Base-by-base conservation (phyloP, 169 alveolate genomes). In the Babesia divergens region DNA sequence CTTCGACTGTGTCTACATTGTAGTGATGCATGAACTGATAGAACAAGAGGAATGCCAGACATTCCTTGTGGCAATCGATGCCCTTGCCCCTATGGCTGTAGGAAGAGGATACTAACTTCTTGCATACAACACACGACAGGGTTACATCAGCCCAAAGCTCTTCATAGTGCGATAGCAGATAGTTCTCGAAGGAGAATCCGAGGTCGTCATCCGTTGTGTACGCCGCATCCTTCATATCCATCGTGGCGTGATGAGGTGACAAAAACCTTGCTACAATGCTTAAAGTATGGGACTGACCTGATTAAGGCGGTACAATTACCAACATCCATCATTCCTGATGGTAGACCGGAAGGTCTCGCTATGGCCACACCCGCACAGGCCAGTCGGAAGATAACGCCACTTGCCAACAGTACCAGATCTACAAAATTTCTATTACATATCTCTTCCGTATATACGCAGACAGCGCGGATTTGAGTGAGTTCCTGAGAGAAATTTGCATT, bases 161-260 rank as follows among this genome's bases (percentile, higher is more conserved):
- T 18, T 74, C 84, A 55, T 29, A 66, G 29, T 43, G 51, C 4
- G 84, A 67, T 32, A 74, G 59, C 34, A 74, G 24, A 43, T 28
- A 74, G 16, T 52, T 55, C 26, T 74, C 84, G 37, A 74, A 74
- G 20, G 84, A 74, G 50, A 54, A 55, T n/a, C 50, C 28, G 44
- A 34, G 65, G n/a, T 74, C 84, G 24, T 26, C 31, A 20, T 35
- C 26, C 7, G 52, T 9, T 16, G 54, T 4, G 29, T 18, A 43
- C 2, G 37, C 26, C 4, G 58, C 16, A 13, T 40, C 47, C 43
- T 20, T 60, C 13, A 43, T 1, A 24, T 26, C 29, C 40, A 43
- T 37, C 26, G 6, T 60, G 34, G 26, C 40, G 44, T n/a, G 26
- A 13, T 60, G 38, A 7, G 11, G 26, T 55, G 60, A 35, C 20